Percentiles rank a stretch among this genome's conserved stretches.
phyloP scores from a whole-genome alignment of 2,329 filamentous ascomycete genomes.

The Trichoderma afroharzianum region DNA sequence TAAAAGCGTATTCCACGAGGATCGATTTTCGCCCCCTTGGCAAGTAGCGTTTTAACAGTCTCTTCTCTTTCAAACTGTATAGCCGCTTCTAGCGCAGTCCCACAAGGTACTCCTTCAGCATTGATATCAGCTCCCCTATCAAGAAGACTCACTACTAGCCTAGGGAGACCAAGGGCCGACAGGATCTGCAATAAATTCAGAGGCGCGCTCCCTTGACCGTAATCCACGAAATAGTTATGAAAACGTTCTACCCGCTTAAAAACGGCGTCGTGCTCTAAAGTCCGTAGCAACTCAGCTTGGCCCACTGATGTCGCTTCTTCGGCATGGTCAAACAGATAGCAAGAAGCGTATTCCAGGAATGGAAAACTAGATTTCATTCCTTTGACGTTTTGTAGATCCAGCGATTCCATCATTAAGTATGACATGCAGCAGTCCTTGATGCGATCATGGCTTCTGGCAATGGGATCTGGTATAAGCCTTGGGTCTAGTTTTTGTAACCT shows the following conservation, averaged over 20 bases:
- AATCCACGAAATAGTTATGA: not conserved
- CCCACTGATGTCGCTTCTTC: not conserved
- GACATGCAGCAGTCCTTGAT: not conserved
- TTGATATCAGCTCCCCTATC: not conserved
- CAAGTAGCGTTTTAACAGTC: not conserved
- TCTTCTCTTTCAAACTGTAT: not conserved
- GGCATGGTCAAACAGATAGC: not conserved
- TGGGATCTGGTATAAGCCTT: not conserved
- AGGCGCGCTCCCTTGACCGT: not conserved
- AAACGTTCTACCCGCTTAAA: not conserved
- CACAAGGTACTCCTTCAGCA: not conserved
- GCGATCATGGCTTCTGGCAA: not conserved
- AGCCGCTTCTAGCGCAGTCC: not conserved
- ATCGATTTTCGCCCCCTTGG: not conserved
- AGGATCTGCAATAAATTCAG: not conserved
- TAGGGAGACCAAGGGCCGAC: not conserved
- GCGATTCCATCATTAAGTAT: not conserved
- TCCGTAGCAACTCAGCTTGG: not conserved
- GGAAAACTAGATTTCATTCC: fast-evolving
- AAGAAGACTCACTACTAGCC: not conserved
- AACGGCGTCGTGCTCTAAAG: fast-evolving
- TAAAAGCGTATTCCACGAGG: not conserved
- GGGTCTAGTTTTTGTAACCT: not conserved
- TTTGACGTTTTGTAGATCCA: not conserved
- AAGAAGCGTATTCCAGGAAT: not conserved